Evolutionary conservation across 108 stramenopile genomes (phyloP), one percentile per base, ranked within the genome.

Genomic region (Fistulifera pelliculosa): DNA sequence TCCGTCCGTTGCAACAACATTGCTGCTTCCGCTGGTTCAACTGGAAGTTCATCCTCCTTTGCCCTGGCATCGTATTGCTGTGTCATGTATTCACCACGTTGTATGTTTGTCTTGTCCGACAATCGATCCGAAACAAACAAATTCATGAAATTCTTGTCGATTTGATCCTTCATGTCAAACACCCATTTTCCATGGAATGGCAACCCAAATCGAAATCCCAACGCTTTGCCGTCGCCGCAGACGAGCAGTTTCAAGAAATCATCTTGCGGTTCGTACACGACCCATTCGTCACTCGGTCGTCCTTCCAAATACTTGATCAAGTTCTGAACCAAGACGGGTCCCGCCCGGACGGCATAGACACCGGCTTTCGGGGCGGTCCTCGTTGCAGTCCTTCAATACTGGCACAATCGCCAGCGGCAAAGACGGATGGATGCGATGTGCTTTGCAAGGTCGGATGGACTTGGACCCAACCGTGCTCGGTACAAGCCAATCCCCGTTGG

Each of bases 401-500:
- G 56, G 73, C 75, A 42, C 92, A 93, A 65, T 93, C 92, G 2
- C 92, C 92, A 2, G 87, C 87, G 7, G 92, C 85, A 73, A 90
- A 93, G 17, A 93, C 67, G 54, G 65, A 64, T 22, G 79, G 77
- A 70, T 93, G 85, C 21, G 80, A 83, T 0, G 74, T 42, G 58
- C 83, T 85, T 59, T 93, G 92, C 45, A 93, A 61, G 35, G 67
- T 56, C 54, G 65, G 53, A 56, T 83, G 79, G 26, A 90, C 87
- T 31, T 52, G 64, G 18, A 93, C 87, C 87, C 87, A 93, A n/a
- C 92, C 92, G 41, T 68, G 47, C 8, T 75, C 50, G 23, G 69
- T 66, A 14, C 80, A 64, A 5, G 70, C 68, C 54, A 92, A 41
- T n/a, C 83, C 85, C 0, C 54, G 49, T 41, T 74, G 61, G 21